Base-by-base conservation (phyloP, 768 basidiomycete species). In the Crepidotus variabilis region DNA sequence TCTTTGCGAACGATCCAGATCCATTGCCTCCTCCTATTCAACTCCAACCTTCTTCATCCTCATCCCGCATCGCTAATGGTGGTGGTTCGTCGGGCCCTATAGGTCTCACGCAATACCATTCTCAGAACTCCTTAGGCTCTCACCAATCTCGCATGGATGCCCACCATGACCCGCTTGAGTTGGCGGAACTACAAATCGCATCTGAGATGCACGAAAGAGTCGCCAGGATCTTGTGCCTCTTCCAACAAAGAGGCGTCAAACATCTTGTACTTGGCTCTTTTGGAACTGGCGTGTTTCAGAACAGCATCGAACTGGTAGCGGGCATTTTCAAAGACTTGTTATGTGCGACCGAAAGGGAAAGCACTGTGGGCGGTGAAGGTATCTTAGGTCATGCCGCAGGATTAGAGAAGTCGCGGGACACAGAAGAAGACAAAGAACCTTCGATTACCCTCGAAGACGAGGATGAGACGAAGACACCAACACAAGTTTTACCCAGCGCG, bases 241-340 rank as follows among this genome's bases (percentile, higher is more conserved):
- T 90, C 65, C 82, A 90, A 69, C 73, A 74, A 52, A 75, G 82
- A 63, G 83, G 84, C 16, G 79, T 78, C 16, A 76, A 72, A 64
- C 76, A 83, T 61, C 59, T 91, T 49, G 83, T 91, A 0, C 71
- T 92, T 24, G 89, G 90, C 32, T 84, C 84, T 61, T 92, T 88
- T 67, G 89, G 89, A 11, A 90, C 90, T 1, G 89, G 90, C 2
- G 88, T 87, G 2, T 92, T 90, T 70, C 75, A 74, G 54, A 92
- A 92, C 68, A 72, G 78, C 33, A 79, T 88, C 21, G 65, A 69
- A 43, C 71, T 77, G 51, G 77, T 91, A 14, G 88, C 86, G 5
- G 70, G 67, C 33, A 76, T 86, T 46, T 92, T 89, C 85, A 80
- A 76, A 47, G 83, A 88, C 52, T 69, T 88, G 24, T 69, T 91